Base-by-base conservation (phyloP, 2,329 filamentous ascomycete genomes). In the Neopestalotiopsis sp. region DNA sequence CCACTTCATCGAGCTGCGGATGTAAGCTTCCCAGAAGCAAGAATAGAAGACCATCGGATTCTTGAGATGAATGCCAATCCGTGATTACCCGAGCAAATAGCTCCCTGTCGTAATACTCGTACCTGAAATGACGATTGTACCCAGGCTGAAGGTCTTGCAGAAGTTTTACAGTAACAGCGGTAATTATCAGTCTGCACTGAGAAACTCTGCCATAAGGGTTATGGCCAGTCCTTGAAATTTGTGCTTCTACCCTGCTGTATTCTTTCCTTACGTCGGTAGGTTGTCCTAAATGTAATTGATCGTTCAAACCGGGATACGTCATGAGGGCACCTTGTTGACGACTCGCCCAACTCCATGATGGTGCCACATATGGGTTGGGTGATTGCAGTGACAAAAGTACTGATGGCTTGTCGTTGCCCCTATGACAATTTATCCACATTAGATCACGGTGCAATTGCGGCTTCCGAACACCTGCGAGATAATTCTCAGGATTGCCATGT, bases 231-330 rank as follows among this genome's bases (percentile, higher is more conserved):
- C 4, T n/a, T 52, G 45, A 24, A 14, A 52, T 17, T 9, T 52
- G n/a, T n/a, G 45, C n/a, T 52, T 52, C 45, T 52, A 24, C 45
- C 9, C 6, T n/a, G 17, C 45, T 24, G 45, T 52, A 52, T 24
- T 52, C 45, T n/a, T n/a, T 52, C 45, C 45, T 52, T 3, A 52
- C n/a, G 9, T 52, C 45, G n/a, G n/a, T 52, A 12, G 45, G n/a
- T 9, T 9, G 4, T 6, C 17, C 4, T 20, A 7, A 52, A 3
- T 2, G n/a, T 3, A 52, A n/a, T 1, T 4, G 3, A 24, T 7
- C 6, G 9, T 17, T 4, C 6, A 0, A 20, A 24, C 3, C 24
- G 2, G 3, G 4, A 1, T 1, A 4, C 17, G 4, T 0, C 45
- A 24, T 3, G 0, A 52, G 0, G 6, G 9, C 1, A 52, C 6